Evolutionary conservation across 129 eudicot species (phyloP), one percentile per base, ranked within the genome.

Genomic region (sunflower (Helianthus annuus)): DNA sequence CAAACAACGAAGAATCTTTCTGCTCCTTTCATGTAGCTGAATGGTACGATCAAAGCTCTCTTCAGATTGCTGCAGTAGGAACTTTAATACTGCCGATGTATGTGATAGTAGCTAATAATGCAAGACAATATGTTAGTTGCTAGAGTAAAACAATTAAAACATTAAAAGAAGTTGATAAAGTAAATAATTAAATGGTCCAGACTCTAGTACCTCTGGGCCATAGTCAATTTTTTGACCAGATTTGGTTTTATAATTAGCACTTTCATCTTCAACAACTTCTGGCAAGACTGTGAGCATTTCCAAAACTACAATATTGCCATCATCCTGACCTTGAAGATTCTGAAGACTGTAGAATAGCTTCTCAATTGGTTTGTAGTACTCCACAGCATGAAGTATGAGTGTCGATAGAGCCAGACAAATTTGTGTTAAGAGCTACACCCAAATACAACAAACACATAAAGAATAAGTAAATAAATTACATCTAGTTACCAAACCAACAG

Each of bases 261-360:
- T 78, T 66, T 85, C 86, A 79, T 93, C 98, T 65, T 93, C 98
- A 48, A 93, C 78, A 53, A 87, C 85, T 82, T 93, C 98, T 64
- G 98, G 98, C 80, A 93, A 83, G 62, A 93, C 96, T 22, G 95
- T 93, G 74, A 93, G 92, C 95, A 89, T 83, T 80, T 93, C 98
- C 71, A 93, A 54, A 27, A 93, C 98, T 72, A 93, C 96, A 76
- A 82, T 73, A 73, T 83, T 77, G 44, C 95, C 95, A 77, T 77
- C 82, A 6, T 85, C 91, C 71, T 86, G 88, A 69, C 80, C 85
- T 66, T 87, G 96, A 70, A 93, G 78, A 74, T 82, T 93, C 61
- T 87, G 96, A 51, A 93, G 96, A 84, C 85, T 89, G 85, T 87
- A 86, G 74, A 93, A 93, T 64, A 93, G 95, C 74, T 89, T 88